Evolutionary conservation across 192 early-diverging fungal genomes (phyloP), one percentile per base, ranked within the genome.

Genomic region (Entomortierella lignicola): DNA sequence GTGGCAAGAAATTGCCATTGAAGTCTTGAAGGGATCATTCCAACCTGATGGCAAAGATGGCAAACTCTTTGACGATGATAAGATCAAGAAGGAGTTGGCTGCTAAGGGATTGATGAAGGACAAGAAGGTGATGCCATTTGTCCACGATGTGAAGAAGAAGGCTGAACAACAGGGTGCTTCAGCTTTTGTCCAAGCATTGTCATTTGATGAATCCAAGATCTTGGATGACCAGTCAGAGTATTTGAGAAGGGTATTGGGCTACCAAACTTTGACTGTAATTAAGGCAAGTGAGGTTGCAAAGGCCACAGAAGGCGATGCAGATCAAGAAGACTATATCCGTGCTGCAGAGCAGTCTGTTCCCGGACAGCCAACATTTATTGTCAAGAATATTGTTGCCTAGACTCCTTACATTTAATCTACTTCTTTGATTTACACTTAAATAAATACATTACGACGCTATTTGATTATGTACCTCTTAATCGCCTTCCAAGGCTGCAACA

Each of bases 121-220:
- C 85, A 98, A 98, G 85, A 91, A 92, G 81, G 92, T 88, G n/a
- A 98, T 98, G 96, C 94, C 96, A 20, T 99, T 99, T 85, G 88
- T 96, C 54, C 90, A 96, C 55, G 89, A 92, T 34, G 88, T 96
- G 77, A 94, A 96, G 91, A 96, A 95, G 82, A 87, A 84, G 48
- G 91, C 97, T 17, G 88, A 86, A 37, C 82, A 71, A 25, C 62
- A 81, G 4, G 96, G 97, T 8, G 60, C 85, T 7, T 56, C 81
- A 11, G 96, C 91, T 8, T 95, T 99, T 72, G 88, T 95, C 70
- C 90, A 95, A 65, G 81, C 92, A 5, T 87, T 98, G 54, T 63
- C 72, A 31, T 99, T 98, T 77, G 83, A 95, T 61, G 98, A 99
- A 82, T 27, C 81, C 32, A 89, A 91, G n/a, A 84, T 91, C 34